Evolutionary conservation across 805 yeast genomes (phyloP).

Genomic region (Zygosaccharomyces bisporus): DNA sequence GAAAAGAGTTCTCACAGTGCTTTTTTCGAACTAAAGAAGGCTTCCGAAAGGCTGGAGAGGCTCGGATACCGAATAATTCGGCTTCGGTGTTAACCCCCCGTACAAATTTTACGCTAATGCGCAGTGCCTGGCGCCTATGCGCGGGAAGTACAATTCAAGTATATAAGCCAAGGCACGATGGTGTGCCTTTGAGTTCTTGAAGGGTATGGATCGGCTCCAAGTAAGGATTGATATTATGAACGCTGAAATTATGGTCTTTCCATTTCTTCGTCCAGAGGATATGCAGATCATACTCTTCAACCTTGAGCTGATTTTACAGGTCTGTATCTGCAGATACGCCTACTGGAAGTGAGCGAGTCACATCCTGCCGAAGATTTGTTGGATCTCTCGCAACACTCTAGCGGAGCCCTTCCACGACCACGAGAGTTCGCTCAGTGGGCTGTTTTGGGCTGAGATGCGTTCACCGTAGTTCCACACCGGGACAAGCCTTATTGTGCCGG

Average conservation of each 20-base stretch:
- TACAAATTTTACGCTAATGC: neutral
- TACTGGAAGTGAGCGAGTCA: neutral
- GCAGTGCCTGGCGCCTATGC: neutral
- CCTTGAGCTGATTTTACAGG: constrained; percentile 2
- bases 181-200: neutral
- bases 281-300: constrained; percentile 1
- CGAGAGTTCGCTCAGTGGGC: neutral
- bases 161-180: neutral
- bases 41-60: neutral
- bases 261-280: constrained; percentile 3
- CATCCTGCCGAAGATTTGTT: no score
- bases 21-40: neutral
- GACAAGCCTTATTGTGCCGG: neutral
- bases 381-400: neutral
- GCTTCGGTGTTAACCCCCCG: neutral
- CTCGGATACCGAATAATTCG: neutral
- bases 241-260: neutral
- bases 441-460: neutral
- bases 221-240: neutral
- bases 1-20: neutral
- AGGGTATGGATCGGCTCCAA: neutral
- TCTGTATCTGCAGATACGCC: constrained; percentile 5
- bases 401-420: neutral
- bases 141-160: neutral
- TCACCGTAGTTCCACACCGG: neutral